Percentiles rank a stretch among this genome's conserved stretches.
These are phyloP conservation scores for Suillus lakei DNA, from an alignment of 768 basidiomycete genomes.

Conservation along the genomic window DNA sequence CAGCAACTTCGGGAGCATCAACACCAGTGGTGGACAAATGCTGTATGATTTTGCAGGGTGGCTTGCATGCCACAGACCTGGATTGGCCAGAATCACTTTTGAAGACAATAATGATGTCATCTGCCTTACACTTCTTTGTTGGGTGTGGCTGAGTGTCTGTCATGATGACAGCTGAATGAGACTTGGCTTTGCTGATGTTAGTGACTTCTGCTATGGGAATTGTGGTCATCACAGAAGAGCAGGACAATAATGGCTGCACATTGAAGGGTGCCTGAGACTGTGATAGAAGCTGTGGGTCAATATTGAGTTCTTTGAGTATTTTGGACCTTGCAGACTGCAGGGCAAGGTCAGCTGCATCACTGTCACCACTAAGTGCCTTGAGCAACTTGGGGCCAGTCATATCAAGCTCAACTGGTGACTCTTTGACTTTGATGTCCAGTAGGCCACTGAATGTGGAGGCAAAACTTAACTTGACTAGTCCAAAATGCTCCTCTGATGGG, in stretches of 20 bases:
- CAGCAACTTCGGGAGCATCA: too few species aligned
- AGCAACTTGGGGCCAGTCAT: neutral
- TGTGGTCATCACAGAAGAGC: neutral
- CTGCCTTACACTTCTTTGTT: too few species aligned
- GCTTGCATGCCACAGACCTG: too few species aligned
- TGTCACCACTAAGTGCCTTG: neutral
- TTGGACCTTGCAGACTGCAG: neutral
- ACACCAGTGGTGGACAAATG: too few species aligned
- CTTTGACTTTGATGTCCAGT: conserved; percentile 4
- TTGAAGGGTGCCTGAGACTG: neutral
- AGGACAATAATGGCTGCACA: too few species aligned
- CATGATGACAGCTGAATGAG: too few species aligned
- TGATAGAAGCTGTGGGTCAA: conserved; percentile 5
- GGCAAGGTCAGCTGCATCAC: neutral
- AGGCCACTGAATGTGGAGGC: conserved; percentile 4
- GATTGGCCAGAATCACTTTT: too few species aligned
- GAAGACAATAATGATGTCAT: too few species aligned
- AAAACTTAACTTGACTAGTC: conserved; percentile 3
- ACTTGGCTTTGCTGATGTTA: too few species aligned
- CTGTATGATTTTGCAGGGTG: too few species aligned
- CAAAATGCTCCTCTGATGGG: conserved; percentile 17
- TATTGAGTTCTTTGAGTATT: conserved; percentile 3
- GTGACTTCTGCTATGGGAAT: too few species aligned
- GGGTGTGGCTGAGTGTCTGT: too few species aligned
- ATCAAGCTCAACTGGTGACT: conserved; percentile 31